Conservation (phyloP, 2,329 filamentous ascomycete species). For the Colletotrichum truncatum region DNA sequence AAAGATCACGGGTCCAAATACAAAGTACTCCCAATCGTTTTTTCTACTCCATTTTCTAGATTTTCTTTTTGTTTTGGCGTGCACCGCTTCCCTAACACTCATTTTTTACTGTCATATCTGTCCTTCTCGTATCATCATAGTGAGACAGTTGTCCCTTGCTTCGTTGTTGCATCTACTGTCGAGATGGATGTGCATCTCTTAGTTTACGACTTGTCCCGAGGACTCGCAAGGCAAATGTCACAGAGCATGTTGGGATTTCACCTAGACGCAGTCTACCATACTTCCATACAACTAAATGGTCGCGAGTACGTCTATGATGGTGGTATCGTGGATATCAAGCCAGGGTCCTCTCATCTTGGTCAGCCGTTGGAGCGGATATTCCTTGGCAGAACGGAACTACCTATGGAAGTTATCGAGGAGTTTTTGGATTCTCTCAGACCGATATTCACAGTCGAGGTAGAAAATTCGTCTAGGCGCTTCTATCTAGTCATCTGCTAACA, state of each 20-base stretch:
- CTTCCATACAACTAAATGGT: constrained; percentile 84
- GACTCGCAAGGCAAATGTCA: constrained; percentile 65
- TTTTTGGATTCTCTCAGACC: constrained; percentile 86
- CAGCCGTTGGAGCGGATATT: constrained; percentile 78
- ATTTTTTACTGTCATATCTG: too few relatives aligned
- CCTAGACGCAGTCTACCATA: constrained; percentile 96
- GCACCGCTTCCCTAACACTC: too few relatives aligned
- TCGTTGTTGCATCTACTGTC: not conserved
- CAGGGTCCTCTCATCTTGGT: constrained; percentile 88
- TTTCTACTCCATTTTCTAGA: not conserved
- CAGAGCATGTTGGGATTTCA: constrained; percentile 62
- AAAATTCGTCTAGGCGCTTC: not conserved
- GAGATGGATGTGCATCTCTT: constrained; percentile 80
- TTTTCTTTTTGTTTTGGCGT: too few relatives aligned
- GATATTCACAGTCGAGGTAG: constrained; percentile 82
- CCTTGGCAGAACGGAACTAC: constrained; percentile 81
- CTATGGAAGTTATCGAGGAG: constrained; percentile 83
- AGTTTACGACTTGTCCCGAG: constrained; percentile 80
- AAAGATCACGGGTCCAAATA: too few relatives aligned
- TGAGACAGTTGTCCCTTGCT: not conserved
- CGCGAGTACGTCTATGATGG: constrained; percentile 92
- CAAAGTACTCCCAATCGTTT: not conserved
- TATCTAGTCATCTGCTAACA: not conserved
- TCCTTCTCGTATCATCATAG: too few relatives aligned
- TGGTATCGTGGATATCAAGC: constrained; percentile 82